phyloP scores from a whole-genome alignment of 2,329 filamentous ascomycete species.

The Mollisia scopiformis region DNA sequence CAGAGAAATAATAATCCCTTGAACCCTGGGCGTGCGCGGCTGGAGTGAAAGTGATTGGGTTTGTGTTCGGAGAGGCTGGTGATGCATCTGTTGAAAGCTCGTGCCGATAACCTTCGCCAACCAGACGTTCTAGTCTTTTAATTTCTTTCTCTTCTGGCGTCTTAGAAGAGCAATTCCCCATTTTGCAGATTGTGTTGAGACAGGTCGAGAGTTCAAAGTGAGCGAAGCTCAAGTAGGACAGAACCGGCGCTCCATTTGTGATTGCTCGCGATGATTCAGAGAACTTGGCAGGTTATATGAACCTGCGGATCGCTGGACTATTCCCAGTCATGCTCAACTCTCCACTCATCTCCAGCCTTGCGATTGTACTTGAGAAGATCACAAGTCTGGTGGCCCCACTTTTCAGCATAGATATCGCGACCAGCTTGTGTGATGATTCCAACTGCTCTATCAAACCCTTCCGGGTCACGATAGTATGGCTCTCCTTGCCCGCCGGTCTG shows the following conservation, averaged over 20 bases:
- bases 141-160: neutral
- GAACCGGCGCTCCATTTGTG: too few species aligned
- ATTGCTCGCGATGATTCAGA: neutral
- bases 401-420: conserved; percentile 42
- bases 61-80: neutral
- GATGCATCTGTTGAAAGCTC: neutral
- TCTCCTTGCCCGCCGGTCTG: conserved; percentile 55
- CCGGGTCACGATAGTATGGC: conserved; percentile 53
- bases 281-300: neutral
- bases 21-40: too few species aligned
- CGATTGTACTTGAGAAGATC: conserved; percentile 41
- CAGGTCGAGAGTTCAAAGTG: neutral
- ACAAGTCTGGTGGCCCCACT: conserved; percentile 50
- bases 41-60: neutral
- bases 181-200: neutral
- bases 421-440: conserved; percentile 49
- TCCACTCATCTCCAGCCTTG: conserved; percentile 47
- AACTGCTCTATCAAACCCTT: conserved; percentile 47
- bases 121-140: neutral
- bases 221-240: neutral
- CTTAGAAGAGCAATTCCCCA: neutral
- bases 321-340: conserved; percentile 44
- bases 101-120: neutral
- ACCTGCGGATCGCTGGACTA: neutral
- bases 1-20: neutral